Conservation (phyloP, 164 flowering plant genomes). For the Stephania cephalantha region DNA sequence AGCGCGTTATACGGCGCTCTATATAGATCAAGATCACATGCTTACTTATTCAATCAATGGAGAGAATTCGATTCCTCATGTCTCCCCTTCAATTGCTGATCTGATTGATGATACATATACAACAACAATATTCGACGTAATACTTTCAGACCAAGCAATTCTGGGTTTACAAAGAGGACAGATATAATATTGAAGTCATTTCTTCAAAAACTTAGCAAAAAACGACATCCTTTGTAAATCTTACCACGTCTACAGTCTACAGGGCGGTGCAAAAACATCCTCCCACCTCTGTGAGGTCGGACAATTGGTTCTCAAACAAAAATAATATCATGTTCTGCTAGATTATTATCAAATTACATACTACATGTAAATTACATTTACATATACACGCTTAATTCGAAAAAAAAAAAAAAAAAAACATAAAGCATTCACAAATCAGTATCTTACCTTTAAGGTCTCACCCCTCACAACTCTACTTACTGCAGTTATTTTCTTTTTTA, state of each 20-base stretch:
- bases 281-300: no score
- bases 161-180: background rate
- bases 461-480: conserved; percentile 2
- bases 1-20: background rate
- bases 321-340: no score
- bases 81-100: background rate
- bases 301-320: no score
- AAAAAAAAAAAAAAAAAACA: no score
- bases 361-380: no score
- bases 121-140: background rate
- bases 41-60: no score
- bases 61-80: background rate
- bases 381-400: no score
- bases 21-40: background rate
- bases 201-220: background rate
- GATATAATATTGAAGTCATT: background rate
- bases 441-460: conserved; percentile 18
- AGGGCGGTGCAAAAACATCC: no score
- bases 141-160: background rate
- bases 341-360: no score
- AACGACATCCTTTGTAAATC: no score
- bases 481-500: background rate
- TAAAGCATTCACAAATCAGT: conserved; percentile 10
- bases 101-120: background rate
- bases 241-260: no score